Evolutionary conservation across 2,329 filamentous ascomycete species (phyloP).

Genomic region (Botryotinia narcissicola): DNA sequence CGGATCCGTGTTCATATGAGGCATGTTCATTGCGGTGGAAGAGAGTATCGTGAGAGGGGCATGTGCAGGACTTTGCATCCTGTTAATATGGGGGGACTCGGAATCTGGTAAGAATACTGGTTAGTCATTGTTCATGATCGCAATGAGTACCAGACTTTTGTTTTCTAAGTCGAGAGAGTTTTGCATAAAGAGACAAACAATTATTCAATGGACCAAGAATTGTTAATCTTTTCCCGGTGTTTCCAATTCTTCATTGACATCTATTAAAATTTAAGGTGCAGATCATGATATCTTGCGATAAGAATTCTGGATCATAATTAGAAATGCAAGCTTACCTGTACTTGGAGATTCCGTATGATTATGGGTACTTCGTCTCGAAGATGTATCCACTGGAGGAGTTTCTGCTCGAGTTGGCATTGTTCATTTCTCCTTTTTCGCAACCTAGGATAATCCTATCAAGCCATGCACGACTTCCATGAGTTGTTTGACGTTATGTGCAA

Average conservation of each 20-base stretch:
- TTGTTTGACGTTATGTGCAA: conserved; percentile 9
- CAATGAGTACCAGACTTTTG: background rate
- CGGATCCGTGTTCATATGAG: conserved; percentile 21
- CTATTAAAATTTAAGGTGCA: background rate
- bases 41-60: conserved; percentile 18
- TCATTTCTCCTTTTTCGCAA: conserved; percentile 27
- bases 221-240: background rate
- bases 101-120: conserved; percentile 7
- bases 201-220: background rate
- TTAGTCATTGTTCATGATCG: conserved; percentile 15
- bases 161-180: background rate
- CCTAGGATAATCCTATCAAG: conserved; percentile 20
- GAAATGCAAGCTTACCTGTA: conserved; percentile 24
- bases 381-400: conserved; percentile 22
- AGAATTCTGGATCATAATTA: conserved; percentile 2
- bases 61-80: conserved; percentile 14
- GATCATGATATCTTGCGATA: conserved; percentile 12
- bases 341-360: conserved; percentile 26
- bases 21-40: conserved; percentile 34
- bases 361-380: conserved; percentile 21
- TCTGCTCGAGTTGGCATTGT: conserved; percentile 28
- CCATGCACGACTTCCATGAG: conserved; percentile 18
- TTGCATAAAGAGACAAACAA: conserved; percentile 7
- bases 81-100: conserved; percentile 6
- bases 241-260: background rate